Conservation (phyloP, 2,329 filamentous ascomycete genomes). For the Drechslerella stenobrocha region DNA sequence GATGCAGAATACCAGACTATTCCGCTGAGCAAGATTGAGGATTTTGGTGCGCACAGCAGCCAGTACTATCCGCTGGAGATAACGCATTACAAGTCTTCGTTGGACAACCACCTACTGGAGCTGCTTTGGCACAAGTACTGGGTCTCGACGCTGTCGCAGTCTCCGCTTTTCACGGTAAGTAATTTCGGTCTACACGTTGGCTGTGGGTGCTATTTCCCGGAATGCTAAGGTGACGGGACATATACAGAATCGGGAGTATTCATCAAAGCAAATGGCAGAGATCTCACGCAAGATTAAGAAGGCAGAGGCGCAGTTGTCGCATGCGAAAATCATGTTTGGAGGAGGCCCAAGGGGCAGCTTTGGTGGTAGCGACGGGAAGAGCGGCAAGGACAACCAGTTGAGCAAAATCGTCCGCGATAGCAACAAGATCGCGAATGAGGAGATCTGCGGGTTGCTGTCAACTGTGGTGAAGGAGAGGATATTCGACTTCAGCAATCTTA, state of each 20-base stretch:
- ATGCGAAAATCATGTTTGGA: conserved; percentile 54
- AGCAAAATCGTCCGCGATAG: conserved; percentile 63
- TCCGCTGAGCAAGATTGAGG: conserved; percentile 87
- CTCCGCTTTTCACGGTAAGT: conserved; percentile 71
- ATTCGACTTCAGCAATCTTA: conserved; percentile 49
- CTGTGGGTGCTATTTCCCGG: not conserved
- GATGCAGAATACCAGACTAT: conserved; percentile 73
- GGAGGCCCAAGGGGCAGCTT: conserved; percentile 52
- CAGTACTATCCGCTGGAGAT: conserved; percentile 91
- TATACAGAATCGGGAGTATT: conserved; percentile 76
- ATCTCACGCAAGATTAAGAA: conserved; percentile 79
- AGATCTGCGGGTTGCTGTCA: conserved; percentile 57
- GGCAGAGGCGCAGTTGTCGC: conserved; percentile 56
- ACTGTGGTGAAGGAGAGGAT: conserved; percentile 54
- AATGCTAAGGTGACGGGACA: conserved; percentile 1
- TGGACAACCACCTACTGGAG: conserved; percentile 84
- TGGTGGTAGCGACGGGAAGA: conserved; percentile 54
- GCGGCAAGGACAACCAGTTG: conserved; percentile 58
- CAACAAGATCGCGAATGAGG: conserved; percentile 64
- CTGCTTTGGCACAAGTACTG: conserved; percentile 98
- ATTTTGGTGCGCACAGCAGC: conserved; percentile 89
- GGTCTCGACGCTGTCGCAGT: conserved; percentile 93
- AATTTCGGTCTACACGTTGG: not conserved
- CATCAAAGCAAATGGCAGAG: conserved; percentile 88
- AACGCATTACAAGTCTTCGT: conserved; percentile 88